Conservation (phyloP, 495 filamentous ascomycete genomes). For the Parmelia sp. region DNA sequence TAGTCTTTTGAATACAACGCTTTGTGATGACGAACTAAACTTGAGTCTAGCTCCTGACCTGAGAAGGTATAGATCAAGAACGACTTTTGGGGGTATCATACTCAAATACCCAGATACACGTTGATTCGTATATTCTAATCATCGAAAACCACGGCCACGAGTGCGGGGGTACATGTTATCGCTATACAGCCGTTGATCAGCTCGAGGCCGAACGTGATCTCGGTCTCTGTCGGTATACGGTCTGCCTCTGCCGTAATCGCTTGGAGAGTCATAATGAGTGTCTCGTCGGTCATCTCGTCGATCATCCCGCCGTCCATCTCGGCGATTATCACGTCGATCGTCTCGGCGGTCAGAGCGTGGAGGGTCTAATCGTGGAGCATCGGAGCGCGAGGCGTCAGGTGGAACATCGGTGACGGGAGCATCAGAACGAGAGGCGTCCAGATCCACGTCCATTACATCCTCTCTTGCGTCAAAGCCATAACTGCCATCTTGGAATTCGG, state of each 20-base stretch:
- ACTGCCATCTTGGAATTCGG: slow-evolving; percentile 53
- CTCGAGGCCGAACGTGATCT: slow-evolving; percentile 20
- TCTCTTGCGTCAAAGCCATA: slow-evolving; percentile 48
- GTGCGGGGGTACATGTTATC: slow-evolving; percentile 34
- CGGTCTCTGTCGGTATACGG: slow-evolving; percentile 20
- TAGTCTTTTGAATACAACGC: background rate
- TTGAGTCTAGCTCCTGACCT: background rate
- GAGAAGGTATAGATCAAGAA: background rate
- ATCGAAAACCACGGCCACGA: slow-evolving; percentile 31
- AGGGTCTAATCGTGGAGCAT: slow-evolving; percentile 4
- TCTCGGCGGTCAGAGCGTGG: slow-evolving; percentile 11
- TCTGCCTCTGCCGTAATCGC: slow-evolving; percentile 28
- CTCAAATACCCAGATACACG: background rate
- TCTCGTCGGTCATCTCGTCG: slow-evolving; percentile 26
- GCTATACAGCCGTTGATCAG: slow-evolving; percentile 39
- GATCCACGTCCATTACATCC: slow-evolving; percentile 44
- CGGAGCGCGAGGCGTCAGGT: background rate
- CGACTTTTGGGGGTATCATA: background rate
- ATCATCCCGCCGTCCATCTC: slow-evolving; percentile 12
- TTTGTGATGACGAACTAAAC: background rate
- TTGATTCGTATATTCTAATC: slow-evolving; percentile 9
- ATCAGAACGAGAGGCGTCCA: slow-evolving; percentile 9
- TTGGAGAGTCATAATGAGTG: slow-evolving; percentile 20
- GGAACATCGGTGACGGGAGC: background rate
- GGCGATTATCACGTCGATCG: slow-evolving; percentile 16